phyloP scores from a whole-genome alignment of 2,329 filamentous ascomycete species.

The Ceratocystis diversiconidia region DNA sequence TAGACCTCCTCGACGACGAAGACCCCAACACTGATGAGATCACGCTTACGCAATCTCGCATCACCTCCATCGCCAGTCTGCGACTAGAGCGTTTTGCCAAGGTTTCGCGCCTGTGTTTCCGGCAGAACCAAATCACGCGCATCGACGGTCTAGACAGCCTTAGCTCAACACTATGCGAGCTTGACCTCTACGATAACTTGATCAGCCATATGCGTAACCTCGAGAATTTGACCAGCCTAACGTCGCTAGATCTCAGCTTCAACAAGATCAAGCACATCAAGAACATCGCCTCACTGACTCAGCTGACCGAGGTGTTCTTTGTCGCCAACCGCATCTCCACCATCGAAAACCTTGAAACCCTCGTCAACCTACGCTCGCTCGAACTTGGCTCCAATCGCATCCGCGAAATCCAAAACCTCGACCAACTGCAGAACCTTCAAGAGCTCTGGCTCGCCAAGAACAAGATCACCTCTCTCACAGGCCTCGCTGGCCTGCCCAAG shows the following conservation, averaged over 20 bases:
- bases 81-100: constrained; percentile 72
- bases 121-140: constrained; percentile 75
- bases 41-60: constrained; percentile 74
- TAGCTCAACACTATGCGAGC: constrained; percentile 55
- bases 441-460: constrained; percentile 94
- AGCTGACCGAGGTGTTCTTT: constrained; percentile 75
- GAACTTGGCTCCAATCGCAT: constrained; percentile 90
- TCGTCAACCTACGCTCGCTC: constrained; percentile 63
- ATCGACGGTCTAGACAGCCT: constrained; percentile 61
- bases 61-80: constrained; percentile 63
- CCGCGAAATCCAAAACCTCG: constrained; percentile 73
- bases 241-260: constrained; percentile 79
- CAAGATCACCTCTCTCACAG: constrained; percentile 74
- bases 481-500: constrained; percentile 59
- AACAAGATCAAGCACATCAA: constrained; percentile 99
- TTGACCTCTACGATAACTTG: constrained; percentile 94
- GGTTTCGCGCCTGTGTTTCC: constrained; percentile 66
- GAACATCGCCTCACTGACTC: constrained; percentile 60
- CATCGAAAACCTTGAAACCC: constrained; percentile 69
- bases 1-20: constrained; percentile 48
- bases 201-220: constrained; percentile 76
- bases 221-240: constrained; percentile 62
- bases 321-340: constrained; percentile 86
- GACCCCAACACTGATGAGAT: constrained; percentile 58
- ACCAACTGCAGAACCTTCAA: constrained; percentile 61